Conservation (phyloP, 1,284 basidiomycete species). For the Rugosomyces carneus region DNA sequence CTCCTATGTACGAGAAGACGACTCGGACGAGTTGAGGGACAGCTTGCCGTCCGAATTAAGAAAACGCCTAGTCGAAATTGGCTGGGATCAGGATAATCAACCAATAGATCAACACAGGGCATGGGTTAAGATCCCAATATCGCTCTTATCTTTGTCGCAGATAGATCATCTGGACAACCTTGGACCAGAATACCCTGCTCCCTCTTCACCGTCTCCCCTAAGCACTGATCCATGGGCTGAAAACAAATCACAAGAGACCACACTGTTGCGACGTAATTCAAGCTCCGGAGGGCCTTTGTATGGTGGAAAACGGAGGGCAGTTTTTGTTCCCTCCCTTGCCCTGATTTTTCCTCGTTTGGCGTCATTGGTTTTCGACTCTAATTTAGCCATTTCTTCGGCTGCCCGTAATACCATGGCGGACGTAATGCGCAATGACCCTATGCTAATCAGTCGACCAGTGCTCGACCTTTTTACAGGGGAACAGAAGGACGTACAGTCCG, state of each 20-base stretch:
- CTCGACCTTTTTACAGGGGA: constrained; percentile 55
- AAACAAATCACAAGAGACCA: constrained; percentile 20
- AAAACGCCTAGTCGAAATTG: constrained; percentile 61
- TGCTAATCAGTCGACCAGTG: constrained; percentile 55
- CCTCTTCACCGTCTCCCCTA: constrained; percentile 27
- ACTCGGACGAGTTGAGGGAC: constrained; percentile 42
- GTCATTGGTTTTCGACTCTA: constrained; percentile 44
- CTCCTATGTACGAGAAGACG: constrained; percentile 48
- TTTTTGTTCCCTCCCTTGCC: constrained; percentile 59
- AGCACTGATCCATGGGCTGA: constrained; percentile 24
- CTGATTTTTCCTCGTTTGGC: constrained; percentile 48
- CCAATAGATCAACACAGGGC: constrained; percentile 49
- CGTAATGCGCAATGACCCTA: constrained; percentile 71
- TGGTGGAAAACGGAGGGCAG: constrained; percentile 48
- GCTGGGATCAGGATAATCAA: constrained; percentile 58
- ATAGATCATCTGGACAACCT: constrained; percentile 41
- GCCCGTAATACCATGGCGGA: constrained; percentile 58
- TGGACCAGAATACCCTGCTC: constrained; percentile 21
- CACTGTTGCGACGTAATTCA: constrained; percentile 48
- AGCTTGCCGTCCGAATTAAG: constrained; percentile 56
- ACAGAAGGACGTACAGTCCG: constrained; percentile 37
- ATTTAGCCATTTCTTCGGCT: constrained; percentile 48
- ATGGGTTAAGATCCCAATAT: constrained; percentile 57
- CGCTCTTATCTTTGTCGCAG: constrained; percentile 50
- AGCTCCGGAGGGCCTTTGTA: constrained; percentile 39